Base-by-base conservation (phyloP, 495 filamentous ascomycete species). In the Aspergillus asperescens region DNA sequence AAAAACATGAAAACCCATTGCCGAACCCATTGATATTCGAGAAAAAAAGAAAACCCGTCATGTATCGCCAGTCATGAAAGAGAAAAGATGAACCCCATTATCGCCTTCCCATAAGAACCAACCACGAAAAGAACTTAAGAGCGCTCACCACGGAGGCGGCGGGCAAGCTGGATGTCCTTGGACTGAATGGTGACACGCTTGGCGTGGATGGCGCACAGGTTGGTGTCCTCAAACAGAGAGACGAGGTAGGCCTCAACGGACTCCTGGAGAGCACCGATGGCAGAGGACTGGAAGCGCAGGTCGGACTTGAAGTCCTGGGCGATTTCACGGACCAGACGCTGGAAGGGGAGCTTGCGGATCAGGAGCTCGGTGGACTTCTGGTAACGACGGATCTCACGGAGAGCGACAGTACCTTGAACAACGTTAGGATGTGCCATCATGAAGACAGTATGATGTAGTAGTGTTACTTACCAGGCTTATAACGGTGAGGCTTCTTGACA, bases 401-500 rank as follows among this genome's bases (percentile, higher is more conserved):
- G 93, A 91, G 93, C 93, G 87, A 99, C 93, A 80, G 93, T 99
- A 81, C 84, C 83, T 83, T 52, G 22, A 23, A 28, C 18, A 56
- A 56, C n/a, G 24, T 76, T 69, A 81, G 71, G 28, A 58, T 5
- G 18, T 44, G 52, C 40, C 15, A 39, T 48, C 24, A n/a, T 35
- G n/a, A 10, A 15, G n/a, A 38, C 20, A 15, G 41, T 20, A 4
- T 13, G 22, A 18, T 34, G 8, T n/a, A n/a, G n/a, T 20, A 10
- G 19, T 20, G 32, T 16, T 55, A 71, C 77, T 64, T 81, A 91
- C 91, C 92, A 72, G 93, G 93, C 92, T 97, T 99, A 75, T 99
- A 99, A 66, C 93, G 86, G 80, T 97, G 94, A 74, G 93, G 93
- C 93, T 99, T 99, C 94, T 99, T 99, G 87, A 99, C 93, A 85